phyloP scores from a whole-genome alignment of 2,329 filamentous ascomycete species.

The Epichloe elymi region DNA sequence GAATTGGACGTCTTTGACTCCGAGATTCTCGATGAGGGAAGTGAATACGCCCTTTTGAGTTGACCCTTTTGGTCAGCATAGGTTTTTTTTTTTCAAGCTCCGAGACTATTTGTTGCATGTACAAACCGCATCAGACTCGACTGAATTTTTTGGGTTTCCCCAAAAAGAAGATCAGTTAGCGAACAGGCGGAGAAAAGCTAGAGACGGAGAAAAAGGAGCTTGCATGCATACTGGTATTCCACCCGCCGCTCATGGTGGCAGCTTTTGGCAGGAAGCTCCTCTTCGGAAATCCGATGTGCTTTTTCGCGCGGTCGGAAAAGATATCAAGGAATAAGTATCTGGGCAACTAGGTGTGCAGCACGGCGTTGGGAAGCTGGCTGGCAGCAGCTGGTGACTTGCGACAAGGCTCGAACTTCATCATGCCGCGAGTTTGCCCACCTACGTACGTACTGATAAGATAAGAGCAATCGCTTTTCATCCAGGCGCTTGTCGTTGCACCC shows the following conservation, averaged over 20 bases:
- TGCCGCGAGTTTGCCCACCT: background rate
- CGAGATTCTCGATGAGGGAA: constrained; percentile 80
- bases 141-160: constrained; percentile 19
- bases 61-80: background rate
- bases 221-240: constrained; percentile 69
- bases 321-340: background rate
- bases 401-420: background rate
- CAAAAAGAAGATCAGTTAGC: constrained; percentile 1
- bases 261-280: background rate
- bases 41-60: constrained; percentile 72
- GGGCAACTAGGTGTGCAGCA: background rate
- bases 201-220: constrained; percentile 1
- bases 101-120: background rate
- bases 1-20: constrained; percentile 88
- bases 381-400: too few species aligned
- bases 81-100: background rate
- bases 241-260: constrained; percentile 60
- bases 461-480: background rate
- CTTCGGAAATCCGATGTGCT: background rate
- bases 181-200: background rate
- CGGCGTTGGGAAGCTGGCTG: background rate
- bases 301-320: background rate
- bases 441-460: constrained; percentile 2
- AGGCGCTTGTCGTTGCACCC: too few species aligned
- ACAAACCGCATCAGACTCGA: constrained; percentile 88